Conservation (phyloP, 495 filamentous ascomycete genomes). For the Daldinia childiae region DNA sequence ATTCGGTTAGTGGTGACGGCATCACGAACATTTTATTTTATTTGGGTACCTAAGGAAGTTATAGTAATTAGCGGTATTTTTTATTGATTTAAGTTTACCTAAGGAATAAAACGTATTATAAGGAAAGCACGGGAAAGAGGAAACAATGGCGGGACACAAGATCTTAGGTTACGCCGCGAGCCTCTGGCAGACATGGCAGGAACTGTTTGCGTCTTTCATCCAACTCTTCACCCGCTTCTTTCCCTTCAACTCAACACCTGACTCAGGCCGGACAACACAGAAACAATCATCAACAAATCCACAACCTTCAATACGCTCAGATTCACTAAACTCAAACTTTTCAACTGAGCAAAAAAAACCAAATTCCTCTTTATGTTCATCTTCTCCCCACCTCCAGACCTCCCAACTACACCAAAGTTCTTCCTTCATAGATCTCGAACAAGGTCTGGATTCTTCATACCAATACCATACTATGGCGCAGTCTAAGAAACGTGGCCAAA, state of each 20-base stretch:
- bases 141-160: slow-evolving; percentile 49
- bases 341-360: background rate
- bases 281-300: slow-evolving; percentile 3
- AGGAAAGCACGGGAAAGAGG: slow-evolving; percentile 25
- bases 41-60: slow-evolving; percentile 4
- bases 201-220: slow-evolving; percentile 49
- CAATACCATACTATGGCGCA: slow-evolving; percentile 26
- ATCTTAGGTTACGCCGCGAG: slow-evolving; percentile 48
- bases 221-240: slow-evolving; percentile 44
- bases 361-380: background rate
- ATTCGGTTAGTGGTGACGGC: slow-evolving; percentile 7
- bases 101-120: slow-evolving; percentile 7
- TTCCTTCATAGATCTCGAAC: slow-evolving; percentile 35
- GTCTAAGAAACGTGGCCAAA: slow-evolving; percentile 39
- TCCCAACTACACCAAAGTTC: background rate
- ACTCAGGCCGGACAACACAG: slow-evolving; percentile 12
- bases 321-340: background rate
- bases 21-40: slow-evolving; percentile 5
- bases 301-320: background rate
- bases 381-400: slow-evolving; percentile 1
- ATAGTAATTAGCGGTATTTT: background rate
- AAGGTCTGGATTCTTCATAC: slow-evolving; percentile 21
- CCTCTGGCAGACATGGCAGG: slow-evolving; percentile 47
- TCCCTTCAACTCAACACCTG: slow-evolving; percentile 33
- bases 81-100: background rate